Evolutionary conservation across 192 early-diverging fungal species (phyloP).

Genomic region (Piromyces finnis): DNA sequence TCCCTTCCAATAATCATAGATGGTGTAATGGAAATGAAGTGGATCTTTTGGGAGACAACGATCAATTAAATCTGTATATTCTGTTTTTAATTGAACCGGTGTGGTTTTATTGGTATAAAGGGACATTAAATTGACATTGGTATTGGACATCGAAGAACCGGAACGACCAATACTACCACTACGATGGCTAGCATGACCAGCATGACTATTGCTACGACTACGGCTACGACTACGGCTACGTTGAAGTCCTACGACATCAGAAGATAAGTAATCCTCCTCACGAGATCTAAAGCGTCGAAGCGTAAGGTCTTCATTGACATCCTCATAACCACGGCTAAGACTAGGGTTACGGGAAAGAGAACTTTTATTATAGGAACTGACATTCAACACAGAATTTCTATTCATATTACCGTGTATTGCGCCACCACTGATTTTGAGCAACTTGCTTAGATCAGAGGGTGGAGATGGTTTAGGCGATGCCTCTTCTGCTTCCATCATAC

Average conservation of each 20-base stretch:
- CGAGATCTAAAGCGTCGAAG: not conserved
- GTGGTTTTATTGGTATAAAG: not conserved
- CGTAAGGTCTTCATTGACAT: too few relatives aligned
- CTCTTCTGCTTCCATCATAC: not conserved
- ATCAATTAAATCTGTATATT: not conserved
- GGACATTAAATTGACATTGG: not conserved
- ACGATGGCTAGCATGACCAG: not conserved
- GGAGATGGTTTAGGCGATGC: not conserved
- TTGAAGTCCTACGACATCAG: not conserved
- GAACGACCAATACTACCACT: not conserved
- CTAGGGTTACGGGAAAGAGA: too few relatives aligned
- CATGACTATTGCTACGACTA: not conserved
- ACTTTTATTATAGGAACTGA: too few relatives aligned
- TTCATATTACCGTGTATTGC: too few relatives aligned
- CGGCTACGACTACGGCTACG: not conserved
- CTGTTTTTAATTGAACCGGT: not conserved
- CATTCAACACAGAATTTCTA: too few relatives aligned
- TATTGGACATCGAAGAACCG: not conserved
- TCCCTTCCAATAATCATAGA: not conserved
- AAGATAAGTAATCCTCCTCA: not conserved
- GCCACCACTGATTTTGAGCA: too few relatives aligned
- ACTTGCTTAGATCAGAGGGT: not conserved
- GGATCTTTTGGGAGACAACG: not conserved
- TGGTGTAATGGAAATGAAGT: not conserved
- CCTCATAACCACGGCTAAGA: too few relatives aligned